Evolutionary conservation across 345 rosid genomes (phyloP).

Genomic region (Gossypium raimondii): DNA sequence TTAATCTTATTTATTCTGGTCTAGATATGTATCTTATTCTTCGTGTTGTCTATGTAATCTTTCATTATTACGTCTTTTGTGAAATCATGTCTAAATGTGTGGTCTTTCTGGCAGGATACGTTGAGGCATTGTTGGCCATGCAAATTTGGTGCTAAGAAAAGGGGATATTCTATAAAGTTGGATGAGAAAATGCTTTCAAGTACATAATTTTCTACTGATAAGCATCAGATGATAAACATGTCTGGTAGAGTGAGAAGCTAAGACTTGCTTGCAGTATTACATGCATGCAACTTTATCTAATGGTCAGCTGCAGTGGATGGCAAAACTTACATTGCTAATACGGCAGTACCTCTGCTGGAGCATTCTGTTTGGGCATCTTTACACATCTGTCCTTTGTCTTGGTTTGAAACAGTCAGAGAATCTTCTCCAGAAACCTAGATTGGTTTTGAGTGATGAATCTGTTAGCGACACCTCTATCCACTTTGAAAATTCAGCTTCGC

Average conservation of each 20-base stretch:
- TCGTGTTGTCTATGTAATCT: not conserved
- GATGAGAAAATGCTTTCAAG: not conserved
- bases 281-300: conserved; percentile 1
- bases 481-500: conserved; percentile 20
- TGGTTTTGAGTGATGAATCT: conserved; percentile 27
- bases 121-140: not conserved
- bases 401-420: conserved; percentile 29
- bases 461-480: conserved; percentile 16
- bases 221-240: not conserved
- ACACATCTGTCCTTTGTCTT: conserved; percentile 30
- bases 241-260: not conserved
- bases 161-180: not conserved
- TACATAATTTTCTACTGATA: not conserved
- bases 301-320: conserved; percentile 11
- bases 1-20: not conserved
- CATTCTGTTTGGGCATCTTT: conserved; percentile 40
- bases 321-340: conserved; percentile 42
- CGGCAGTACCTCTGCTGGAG: conserved; percentile 38
- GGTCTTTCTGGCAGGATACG: conserved; percentile 3
- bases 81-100: not conserved
- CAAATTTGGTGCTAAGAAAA: not conserved
- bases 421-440: conserved; percentile 22
- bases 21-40: not conserved
- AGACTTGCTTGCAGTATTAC: conserved; percentile 10
- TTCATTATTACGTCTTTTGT: not conserved